phyloP scores from a whole-genome alignment of 2,329 filamentous ascomycete genomes.

The Fusarium scirpi region DNA sequence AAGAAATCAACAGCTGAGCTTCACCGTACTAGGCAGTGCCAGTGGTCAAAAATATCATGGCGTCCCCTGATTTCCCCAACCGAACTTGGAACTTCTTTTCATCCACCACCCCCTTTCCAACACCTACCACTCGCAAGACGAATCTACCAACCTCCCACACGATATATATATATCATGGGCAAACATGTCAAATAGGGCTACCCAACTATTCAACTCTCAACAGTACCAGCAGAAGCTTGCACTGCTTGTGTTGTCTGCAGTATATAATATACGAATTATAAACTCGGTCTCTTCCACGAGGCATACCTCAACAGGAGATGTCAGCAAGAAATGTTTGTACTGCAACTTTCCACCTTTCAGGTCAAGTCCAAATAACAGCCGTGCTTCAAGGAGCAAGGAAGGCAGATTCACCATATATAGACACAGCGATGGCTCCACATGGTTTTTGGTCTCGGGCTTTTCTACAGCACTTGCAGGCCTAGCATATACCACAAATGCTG shows the following conservation, averaged over 20 bases:
- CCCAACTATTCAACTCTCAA: neutral
- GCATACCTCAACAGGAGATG: no score
- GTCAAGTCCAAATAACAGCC: neutral
- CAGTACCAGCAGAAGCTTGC: no score
- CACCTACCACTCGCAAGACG: neutral
- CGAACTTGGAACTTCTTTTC: neutral
- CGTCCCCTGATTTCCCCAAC: neutral
- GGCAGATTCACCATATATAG: neutral
- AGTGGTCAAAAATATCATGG: accelerated
- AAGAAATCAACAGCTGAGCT: neutral
- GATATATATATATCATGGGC: neutral
- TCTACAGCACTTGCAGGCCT: neutral
- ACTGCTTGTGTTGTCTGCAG: neutral
- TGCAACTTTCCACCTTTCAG: neutral
- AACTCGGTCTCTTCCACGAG: neutral
- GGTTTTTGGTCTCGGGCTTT: neutral
- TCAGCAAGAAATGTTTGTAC: neutral
- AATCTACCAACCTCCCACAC: neutral
- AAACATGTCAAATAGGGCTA: neutral
- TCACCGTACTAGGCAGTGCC: accelerated
- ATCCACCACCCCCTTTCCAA: neutral
- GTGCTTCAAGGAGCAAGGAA: neutral
- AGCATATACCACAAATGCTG: neutral
- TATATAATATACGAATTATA: neutral
- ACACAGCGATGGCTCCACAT: neutral